A percentile compares a stretch with the other conserved stretches of the same genome.
Evolutionary conservation across 2,329 filamentous ascomycete genomes (phyloP).

Genomic region (Ophiostoma ulmi): DNA sequence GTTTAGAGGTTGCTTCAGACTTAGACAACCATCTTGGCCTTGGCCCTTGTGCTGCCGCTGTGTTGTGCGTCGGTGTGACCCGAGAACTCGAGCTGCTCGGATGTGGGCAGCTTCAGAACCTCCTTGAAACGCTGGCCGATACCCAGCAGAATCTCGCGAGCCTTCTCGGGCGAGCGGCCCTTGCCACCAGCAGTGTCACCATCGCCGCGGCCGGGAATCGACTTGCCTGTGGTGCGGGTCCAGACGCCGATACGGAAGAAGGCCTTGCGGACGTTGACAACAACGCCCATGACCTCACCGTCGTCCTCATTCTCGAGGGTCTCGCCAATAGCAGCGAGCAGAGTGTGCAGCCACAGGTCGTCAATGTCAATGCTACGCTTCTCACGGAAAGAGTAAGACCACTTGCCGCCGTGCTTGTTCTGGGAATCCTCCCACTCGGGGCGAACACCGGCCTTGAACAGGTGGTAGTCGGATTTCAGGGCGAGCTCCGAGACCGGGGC

Average conservation of each 20-base stretch:
- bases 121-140: constrained; percentile 94
- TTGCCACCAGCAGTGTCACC: constrained; percentile 69
- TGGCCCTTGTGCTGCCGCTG: constrained; percentile 87
- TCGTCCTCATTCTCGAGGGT: constrained; percentile 92
- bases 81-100: constrained; percentile 85
- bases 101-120: constrained; percentile 70
- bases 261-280: constrained; percentile 96
- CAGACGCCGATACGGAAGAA: constrained; percentile 98
- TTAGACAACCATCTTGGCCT: constrained; percentile 87
- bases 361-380: constrained; percentile 90
- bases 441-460: constrained; percentile 95
- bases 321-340: constrained; percentile 95
- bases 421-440: constrained; percentile 98
- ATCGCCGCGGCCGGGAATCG: constrained; percentile 68
- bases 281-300: constrained; percentile 97
- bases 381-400: constrained; percentile 97
- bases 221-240: constrained; percentile 90
- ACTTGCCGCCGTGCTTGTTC: constrained; percentile 99
- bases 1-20: not conserved
- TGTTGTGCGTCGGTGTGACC: constrained; percentile 94
- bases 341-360: constrained; percentile 92
- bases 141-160: constrained; percentile 73
- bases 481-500: constrained; percentile 91
- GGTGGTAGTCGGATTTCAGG: constrained; percentile 97
- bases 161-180: constrained; percentile 73